Evolutionary conservation across 2,329 filamentous ascomycete genomes (phyloP).

Genomic region (Cladosporium phlei): DNA sequence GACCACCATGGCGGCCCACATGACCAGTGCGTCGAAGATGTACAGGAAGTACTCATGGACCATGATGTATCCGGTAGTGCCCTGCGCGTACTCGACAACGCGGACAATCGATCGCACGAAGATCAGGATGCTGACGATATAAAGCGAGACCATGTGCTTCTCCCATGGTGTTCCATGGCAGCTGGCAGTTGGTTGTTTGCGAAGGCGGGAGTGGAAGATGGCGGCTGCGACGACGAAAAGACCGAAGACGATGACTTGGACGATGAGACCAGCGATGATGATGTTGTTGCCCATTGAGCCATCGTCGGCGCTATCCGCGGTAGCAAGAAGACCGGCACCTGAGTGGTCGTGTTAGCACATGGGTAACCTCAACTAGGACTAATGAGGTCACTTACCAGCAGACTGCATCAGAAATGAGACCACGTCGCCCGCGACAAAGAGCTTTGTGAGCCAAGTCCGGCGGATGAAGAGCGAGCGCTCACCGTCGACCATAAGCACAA

Average conservation of each 20-base stretch:
- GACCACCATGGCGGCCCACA: constrained; percentile 19
- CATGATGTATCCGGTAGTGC: constrained; percentile 42
- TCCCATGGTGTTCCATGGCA: constrained; percentile 30
- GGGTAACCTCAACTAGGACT: too few relatives aligned
- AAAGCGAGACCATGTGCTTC: constrained; percentile 41
- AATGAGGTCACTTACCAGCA: constrained; percentile 5
- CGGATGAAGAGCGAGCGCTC: constrained; percentile 42
- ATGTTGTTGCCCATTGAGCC: constrained; percentile 38
- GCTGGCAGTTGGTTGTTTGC: constrained; percentile 18
- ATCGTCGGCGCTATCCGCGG: constrained; percentile 29
- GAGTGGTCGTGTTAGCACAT: not conserved
- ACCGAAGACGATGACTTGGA: constrained; percentile 49
- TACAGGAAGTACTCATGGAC: constrained; percentile 24
- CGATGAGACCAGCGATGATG: constrained; percentile 45
- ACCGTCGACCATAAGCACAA: constrained; percentile 39
- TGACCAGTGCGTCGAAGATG: constrained; percentile 26
- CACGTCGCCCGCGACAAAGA: constrained; percentile 47
- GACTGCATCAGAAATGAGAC: constrained; percentile 45
- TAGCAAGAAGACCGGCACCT: constrained; percentile 39
- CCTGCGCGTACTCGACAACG: constrained; percentile 46
- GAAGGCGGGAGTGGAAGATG: constrained; percentile 28
- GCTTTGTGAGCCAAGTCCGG: constrained; percentile 42
- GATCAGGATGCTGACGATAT: constrained; percentile 43
- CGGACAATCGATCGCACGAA: constrained; percentile 47
- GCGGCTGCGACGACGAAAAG: constrained; percentile 40